Evolutionary conservation across 345 rosid genomes (phyloP), one percentile per base, ranked within the genome.

Genomic region (Rhizophora apiculata): DNA sequence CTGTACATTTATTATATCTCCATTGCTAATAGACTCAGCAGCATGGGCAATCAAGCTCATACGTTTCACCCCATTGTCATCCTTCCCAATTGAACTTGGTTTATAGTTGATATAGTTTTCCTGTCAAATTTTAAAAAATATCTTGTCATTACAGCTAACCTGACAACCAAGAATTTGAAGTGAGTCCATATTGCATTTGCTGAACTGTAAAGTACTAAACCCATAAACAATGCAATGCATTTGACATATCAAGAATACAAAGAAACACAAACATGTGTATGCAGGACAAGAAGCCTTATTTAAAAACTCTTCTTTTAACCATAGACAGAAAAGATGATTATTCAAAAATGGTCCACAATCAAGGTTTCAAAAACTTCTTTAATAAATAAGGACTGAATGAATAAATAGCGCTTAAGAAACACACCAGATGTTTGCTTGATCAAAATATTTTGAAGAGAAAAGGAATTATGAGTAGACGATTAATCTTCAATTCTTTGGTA

Each of bases 61-160:
- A 39, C 91, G 86, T 78, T 90, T 88, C 69, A 85, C 22, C 73
- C 88, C 92, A 67, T 55, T 69, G 37, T 90, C 97, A 80, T 92
- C 99, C 75, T 87, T 92, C 31, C 79, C 87, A 37, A 73, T 60
- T 56, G 86, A 84, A 81, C 83, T 76, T 63, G 96, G 98, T 79
- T 89, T 84, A 73, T 92, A 92, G 76, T 95, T 95, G 67, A 95
- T 69, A 85, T 95, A 95, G 68, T 95, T 95, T 82, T 95, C 99
- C 99, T 95, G 91, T 82, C 65, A 82, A 10, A 29, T 36, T 21
- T 65, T 26, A 19, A 7, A 49, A 31, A 60, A 64, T 21, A 22
- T 55, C 60, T 20, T 43, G 34, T 48, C 27, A 21, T 22, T 16
- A 59, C 24, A 39, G 31, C 21, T 29, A 63, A 29, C 18, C 15